Evolutionary conservation across 1,139 yeast genomes (phyloP).

Genomic region (Debaryomyces nepalensis): DNA sequence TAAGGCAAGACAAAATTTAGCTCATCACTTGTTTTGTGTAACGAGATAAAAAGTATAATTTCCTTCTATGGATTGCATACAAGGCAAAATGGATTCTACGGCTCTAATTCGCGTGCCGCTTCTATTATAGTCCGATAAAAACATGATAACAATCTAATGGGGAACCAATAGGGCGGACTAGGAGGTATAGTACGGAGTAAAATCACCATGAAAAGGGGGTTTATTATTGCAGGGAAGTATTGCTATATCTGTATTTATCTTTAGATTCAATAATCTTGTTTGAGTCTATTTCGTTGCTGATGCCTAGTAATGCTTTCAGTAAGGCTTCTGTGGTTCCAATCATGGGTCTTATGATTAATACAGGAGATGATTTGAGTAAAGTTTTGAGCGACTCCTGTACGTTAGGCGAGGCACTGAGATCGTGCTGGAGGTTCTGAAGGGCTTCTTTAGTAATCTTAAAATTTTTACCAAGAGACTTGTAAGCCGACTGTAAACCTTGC

Average conservation of each 20-base stretch:
- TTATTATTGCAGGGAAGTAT: constrained; percentile 3
- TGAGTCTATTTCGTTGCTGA: constrained; percentile 81
- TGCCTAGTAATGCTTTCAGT: constrained; percentile 80
- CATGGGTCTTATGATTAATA: constrained; percentile 79
- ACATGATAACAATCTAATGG: no score
- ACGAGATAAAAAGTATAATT: constrained; percentile 3
- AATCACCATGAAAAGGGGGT: no score
- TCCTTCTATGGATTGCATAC: constrained; percentile 6
- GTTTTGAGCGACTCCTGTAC: constrained; percentile 71
- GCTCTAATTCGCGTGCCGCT: constrained; percentile 8
- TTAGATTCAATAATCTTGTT: constrained; percentile 43
- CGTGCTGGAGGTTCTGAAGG: constrained; percentile 60
- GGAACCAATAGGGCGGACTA: no score
- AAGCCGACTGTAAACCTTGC: constrained; percentile 77
- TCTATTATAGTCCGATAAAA: no score
- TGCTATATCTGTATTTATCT: constrained; percentile 34
- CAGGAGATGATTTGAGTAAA: constrained; percentile 78
- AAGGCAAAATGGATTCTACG: constrained; percentile 5
- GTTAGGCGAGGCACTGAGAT: constrained; percentile 63
- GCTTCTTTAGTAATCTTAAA: constrained; percentile 69
- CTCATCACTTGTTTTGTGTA: constrained; percentile 10
- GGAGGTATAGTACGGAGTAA: no score
- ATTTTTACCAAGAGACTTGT: constrained; percentile 71
- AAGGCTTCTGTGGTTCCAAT: constrained; percentile 94
- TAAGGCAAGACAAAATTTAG: constrained; percentile 1